Evolutionary conservation across 1,284 basidiomycete species (phyloP), one percentile per base, ranked within the genome.

Genomic region (Pyrrhoderma noxium): DNA sequence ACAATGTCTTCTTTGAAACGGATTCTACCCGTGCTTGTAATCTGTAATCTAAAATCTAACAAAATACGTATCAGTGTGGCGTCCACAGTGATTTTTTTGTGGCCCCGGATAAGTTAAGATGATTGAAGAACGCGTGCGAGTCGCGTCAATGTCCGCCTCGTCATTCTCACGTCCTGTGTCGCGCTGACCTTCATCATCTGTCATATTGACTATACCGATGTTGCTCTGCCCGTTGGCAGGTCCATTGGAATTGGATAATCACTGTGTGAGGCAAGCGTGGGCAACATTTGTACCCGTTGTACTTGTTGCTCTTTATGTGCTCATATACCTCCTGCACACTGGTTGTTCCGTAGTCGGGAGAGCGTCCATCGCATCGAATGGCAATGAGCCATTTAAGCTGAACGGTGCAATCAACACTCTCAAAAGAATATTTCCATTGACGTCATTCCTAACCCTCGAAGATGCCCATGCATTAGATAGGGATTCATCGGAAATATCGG

Each of bases 201-300:
- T n/a, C n/a, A n/a, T n/a, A n/a, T n/a, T n/a, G n/a, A n/a, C n/a
- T n/a, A n/a, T n/a, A n/a, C n/a, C n/a, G 7, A 31, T 31, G 27
- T 31, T 31, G 27, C 27, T 31, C 27, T 31, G 27, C 27, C 27
- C 27, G 11, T 31, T 11, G 27, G 27, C 27, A 31, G 27, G 27
- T 5, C 27, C 27, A 11, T 60, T 74, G 45, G 75, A 81, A 65
- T 68, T 82, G 50, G 62, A 65, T 7, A 64, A 74, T 56, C 48
- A 68, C 11, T 85, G 84, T 58, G 65, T 79, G 1, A 74, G 85
- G 49, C 65, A 67, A 0, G 69, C 76, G 19, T 87, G 82, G 82
- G 65, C 67, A 11, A 70, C 79, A 1, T 42, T 82, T 35, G 38
- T 72, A 0, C 83, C 82, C 4, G 70, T 71, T 14, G 61, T 63